Conservation (phyloP, 1,139 yeast genomes). For the Yamadazyma dendronema region DNA sequence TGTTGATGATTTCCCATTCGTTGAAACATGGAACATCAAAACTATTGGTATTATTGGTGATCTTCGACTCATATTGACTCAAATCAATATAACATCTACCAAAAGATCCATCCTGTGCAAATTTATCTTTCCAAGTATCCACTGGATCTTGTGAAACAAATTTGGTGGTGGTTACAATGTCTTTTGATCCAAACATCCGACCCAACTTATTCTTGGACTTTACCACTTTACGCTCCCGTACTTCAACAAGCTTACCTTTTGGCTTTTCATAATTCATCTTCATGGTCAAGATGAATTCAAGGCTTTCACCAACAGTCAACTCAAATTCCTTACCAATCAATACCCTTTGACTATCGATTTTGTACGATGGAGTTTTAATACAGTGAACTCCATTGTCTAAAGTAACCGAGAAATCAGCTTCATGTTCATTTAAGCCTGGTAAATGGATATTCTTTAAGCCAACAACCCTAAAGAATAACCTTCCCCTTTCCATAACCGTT, state of each 20-base stretch:
- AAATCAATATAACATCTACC: conserved; percentile 72
- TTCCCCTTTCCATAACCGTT: conserved; percentile 59
- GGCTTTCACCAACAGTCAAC: conserved; percentile 61
- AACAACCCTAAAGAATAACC: conserved; percentile 66
- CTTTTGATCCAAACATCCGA: conserved; percentile 50
- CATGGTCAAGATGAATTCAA: conserved; percentile 73
- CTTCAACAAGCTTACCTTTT: conserved; percentile 53
- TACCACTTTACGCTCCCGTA: conserved; percentile 51
- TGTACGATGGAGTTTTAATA: conserved; percentile 67
- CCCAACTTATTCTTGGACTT: conserved; percentile 46
- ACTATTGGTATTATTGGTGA: conserved; percentile 52
- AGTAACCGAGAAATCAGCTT: conserved; percentile 67
- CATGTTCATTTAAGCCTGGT: conserved; percentile 53
- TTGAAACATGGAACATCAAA: conserved; percentile 66
- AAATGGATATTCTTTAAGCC: conserved; percentile 57
- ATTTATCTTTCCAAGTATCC: conserved; percentile 56
- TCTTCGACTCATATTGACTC: conserved; percentile 52
- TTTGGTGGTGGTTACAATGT: conserved; percentile 50
- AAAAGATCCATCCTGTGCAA: conserved; percentile 87
- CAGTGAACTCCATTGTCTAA: conserved; percentile 91
- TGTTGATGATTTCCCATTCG: conserved; percentile 67
- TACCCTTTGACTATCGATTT: conserved; percentile 38
- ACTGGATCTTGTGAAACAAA: conserved; percentile 49
- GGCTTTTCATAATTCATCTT: conserved; percentile 62
- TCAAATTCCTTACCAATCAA: conserved; percentile 81